Evolutionary conservation across 257 asterid genomes (phyloP).

Genomic region (Phtheirospermum japonicum): DNA sequence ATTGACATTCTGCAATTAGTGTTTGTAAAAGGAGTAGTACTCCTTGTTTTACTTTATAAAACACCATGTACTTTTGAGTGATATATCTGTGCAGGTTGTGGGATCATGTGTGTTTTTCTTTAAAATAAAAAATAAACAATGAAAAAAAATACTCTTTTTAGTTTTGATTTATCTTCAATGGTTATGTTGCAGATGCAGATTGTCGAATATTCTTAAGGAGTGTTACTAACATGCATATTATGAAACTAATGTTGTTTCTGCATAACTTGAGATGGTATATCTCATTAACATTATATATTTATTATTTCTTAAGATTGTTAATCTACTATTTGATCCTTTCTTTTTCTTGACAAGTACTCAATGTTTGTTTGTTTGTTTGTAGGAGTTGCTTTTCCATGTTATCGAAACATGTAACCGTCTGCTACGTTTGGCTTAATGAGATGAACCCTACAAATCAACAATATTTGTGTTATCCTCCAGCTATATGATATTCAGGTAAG

Average conservation of each 20-base stretch:
- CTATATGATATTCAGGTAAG: slow-evolving; percentile 59
- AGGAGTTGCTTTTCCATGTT: slow-evolving; percentile 83
- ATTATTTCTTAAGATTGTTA: background rate
- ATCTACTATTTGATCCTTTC: slow-evolving; percentile 8
- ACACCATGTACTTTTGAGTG: background rate
- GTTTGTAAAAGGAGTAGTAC: background rate
- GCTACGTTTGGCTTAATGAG: slow-evolving; percentile 71
- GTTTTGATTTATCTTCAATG: too few species aligned
- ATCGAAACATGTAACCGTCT: slow-evolving; percentile 41
- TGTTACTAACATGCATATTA: background rate
- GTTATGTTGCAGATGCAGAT: background rate
- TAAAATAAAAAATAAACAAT: background rate
- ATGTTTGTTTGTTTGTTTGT: slow-evolving; percentile 25
- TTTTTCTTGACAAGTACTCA: slow-evolving; percentile 24
- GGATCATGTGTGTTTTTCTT: slow-evolving; percentile 2
- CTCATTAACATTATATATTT: slow-evolving; percentile 10
- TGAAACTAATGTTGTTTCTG: background rate
- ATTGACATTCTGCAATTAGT: background rate
- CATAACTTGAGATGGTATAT: slow-evolving; percentile 14
- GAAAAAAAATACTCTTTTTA: background rate
- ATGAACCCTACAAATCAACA: slow-evolving; percentile 66
- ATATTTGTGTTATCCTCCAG: slow-evolving; percentile 53
- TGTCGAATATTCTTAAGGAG: background rate
- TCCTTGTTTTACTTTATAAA: background rate
- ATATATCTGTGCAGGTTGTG: background rate